A percentile compares a stretch with the other conserved stretches of the same genome.
These are phyloP conservation scores for Pleurotus eryngii DNA, from an alignment of 768 basidiomycete species.

Conservation along the genomic window DNA sequence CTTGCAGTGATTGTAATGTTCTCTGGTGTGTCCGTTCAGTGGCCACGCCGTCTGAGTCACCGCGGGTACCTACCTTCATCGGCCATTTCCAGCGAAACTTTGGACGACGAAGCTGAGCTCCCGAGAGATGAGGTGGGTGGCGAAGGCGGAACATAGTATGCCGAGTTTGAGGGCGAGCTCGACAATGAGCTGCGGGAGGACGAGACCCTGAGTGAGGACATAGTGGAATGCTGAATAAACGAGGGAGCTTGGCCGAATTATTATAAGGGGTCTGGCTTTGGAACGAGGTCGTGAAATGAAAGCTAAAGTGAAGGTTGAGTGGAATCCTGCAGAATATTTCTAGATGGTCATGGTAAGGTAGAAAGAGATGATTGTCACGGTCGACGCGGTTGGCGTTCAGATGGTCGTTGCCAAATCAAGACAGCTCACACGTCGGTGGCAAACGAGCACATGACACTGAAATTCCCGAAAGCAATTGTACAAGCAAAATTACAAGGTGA, in stretches of 20 bases:
- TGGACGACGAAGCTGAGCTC: constrained; percentile 50
- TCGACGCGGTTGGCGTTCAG: background rate
- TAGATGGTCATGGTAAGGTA: constrained; percentile 2
- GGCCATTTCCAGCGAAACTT: constrained; percentile 46
- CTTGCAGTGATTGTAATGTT: constrained; percentile 69
- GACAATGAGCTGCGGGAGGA: constrained; percentile 30
- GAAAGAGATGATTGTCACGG: background rate
- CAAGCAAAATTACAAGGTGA: background rate
- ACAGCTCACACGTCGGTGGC: background rate
- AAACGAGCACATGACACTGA: background rate
- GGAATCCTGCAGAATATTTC: background rate
- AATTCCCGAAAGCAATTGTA: background rate
- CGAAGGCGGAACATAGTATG: constrained; percentile 33
- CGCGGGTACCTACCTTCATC: constrained; percentile 57
- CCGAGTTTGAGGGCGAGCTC: constrained; percentile 30
- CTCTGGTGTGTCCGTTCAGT: constrained; percentile 37
- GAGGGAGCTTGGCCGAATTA: constrained; percentile 7
- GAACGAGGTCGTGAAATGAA: background rate
- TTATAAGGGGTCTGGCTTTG: background rate
- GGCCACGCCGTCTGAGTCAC: background rate
- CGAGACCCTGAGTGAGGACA: constrained; percentile 32
- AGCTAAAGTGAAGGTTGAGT: background rate
- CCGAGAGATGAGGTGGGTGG: constrained; percentile 31
- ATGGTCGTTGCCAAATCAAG: background rate
- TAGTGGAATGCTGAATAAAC: constrained; percentile 18